Percentiles rank a stretch among this genome's conserved stretches.
Evolutionary conservation across 176 grass and related monocot species (phyloP).

Genomic region (Alloteropsis semialata): DNA sequence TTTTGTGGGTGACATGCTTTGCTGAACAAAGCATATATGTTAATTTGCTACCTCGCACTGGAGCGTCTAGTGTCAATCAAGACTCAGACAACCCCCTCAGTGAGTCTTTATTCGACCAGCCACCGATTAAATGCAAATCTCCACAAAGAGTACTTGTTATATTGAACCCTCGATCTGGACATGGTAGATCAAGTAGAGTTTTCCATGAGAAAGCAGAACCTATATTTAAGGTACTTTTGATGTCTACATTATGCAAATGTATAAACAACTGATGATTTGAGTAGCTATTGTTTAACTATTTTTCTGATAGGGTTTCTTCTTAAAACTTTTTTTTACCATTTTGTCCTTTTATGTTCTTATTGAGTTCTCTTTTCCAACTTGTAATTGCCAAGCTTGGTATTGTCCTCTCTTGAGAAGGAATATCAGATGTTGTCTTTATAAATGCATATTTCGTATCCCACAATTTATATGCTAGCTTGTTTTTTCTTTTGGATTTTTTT

Average conservation of each 20-base stretch:
- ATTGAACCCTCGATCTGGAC: slow-evolving; percentile 94
- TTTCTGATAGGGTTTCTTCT: slow-evolving; percentile 8
- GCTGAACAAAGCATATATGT: slow-evolving; percentile 86
- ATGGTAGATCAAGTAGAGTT: slow-evolving; percentile 89
- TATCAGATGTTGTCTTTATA: background rate
- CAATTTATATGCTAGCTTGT: slow-evolving; percentile 1
- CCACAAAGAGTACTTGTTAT: slow-evolving; percentile 84
- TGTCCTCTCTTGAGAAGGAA: background rate
- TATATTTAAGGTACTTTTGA: slow-evolving; percentile 85
- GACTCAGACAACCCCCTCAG: slow-evolving; percentile 47
- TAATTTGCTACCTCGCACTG: slow-evolving; percentile 58
- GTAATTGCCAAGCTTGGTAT: background rate
- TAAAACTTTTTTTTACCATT: slow-evolving; percentile 8
- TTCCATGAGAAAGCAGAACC: slow-evolving; percentile 93
- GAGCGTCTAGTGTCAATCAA: slow-evolving; percentile 53
- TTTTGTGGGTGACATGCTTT: slow-evolving; percentile 83
- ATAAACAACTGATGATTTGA: slow-evolving; percentile 1
- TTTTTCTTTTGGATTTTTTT: no score
- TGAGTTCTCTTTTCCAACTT: background rate
- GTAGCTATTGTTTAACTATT: background rate
- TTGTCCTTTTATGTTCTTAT: background rate
- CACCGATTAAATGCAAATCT: slow-evolving; percentile 79
- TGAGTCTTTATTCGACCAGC: slow-evolving; percentile 66
- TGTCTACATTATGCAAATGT: background rate
- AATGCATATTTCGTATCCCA: background rate